Evolutionary conservation across 345 rosid species (phyloP).

Genomic region (Punica granatum): DNA sequence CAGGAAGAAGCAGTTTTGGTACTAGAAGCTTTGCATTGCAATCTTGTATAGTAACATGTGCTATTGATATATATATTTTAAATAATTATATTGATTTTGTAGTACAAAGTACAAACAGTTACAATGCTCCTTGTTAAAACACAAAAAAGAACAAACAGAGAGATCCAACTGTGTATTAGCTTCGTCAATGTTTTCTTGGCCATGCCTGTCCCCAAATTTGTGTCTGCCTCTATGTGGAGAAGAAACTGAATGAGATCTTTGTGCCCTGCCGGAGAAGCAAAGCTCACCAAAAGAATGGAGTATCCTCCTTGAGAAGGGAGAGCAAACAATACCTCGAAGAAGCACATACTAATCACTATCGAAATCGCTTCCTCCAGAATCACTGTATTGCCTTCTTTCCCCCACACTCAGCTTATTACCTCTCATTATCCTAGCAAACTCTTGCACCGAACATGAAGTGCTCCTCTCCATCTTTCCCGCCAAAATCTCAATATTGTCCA

Average conservation of each 20-base stretch:
- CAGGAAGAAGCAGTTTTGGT: too few relatives aligned
- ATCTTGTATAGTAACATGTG: neutral
- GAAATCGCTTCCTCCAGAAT: slow-evolving; percentile 34
- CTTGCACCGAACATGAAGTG: slow-evolving; percentile 55
- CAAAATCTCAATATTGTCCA: slow-evolving; percentile 56
- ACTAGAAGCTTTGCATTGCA: too few relatives aligned
- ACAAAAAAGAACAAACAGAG: neutral
- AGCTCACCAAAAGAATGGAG: too few relatives aligned
- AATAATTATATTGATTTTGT: too few relatives aligned
- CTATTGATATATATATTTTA: too few relatives aligned
- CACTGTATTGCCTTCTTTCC: slow-evolving; percentile 30
- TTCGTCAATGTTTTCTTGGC: neutral
- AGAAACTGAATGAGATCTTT: neutral
- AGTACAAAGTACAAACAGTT: neutral
- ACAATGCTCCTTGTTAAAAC: neutral
- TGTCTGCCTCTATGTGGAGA: neutral
- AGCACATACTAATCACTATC: neutral
- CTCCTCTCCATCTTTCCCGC: slow-evolving; percentile 69
- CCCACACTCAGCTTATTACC: slow-evolving; percentile 27
- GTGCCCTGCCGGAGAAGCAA: neutral
- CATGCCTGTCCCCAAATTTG: neutral
- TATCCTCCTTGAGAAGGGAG: neutral
- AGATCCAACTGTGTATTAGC: neutral
- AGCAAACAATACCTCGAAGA: neutral
- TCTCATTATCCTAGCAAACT: slow-evolving; percentile 59